Base-by-base conservation (phyloP, 192 early-diverging fungal genomes). In the Dispira parvispora region DNA sequence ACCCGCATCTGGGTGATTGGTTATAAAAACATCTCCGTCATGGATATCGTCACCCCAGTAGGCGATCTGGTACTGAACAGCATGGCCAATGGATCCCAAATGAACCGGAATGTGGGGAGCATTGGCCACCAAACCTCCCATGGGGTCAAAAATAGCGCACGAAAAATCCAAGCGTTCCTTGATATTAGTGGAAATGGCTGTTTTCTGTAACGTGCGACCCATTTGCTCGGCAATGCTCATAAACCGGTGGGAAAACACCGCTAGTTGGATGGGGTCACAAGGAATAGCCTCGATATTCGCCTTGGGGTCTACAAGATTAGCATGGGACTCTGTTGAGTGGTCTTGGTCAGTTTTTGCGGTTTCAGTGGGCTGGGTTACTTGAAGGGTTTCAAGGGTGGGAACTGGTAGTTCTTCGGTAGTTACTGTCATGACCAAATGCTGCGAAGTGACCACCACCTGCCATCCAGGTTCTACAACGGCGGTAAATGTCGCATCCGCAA, bases 201-300 rank as follows among this genome's bases (percentile, higher is more conserved):
- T 98, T 71, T 95, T 90, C 70, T 96, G 89, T 11, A 96, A 71
- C 25, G 94, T 91, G 25, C 85, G 75, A 18, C 94, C 94, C 94
- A 96, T 96, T 72, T 96, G 94, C 69, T 96, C 94, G 10, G 93
- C 96, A 70, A 98, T 96, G 58, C 78, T 81, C 96, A 98, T 98
- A 66, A 98, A 98, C 14, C 96, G 82, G 74, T 98, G 92, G 1
- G 86, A 84, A 72, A 98, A 93, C 18, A 98, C 86, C 1, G 88
- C 82, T 2, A 98, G 75, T 71, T 86, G 83, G 58, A 98, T 95
- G 23, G 92, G 91, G 62, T 98, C 96, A 62, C 1, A 75, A 67
- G 46, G 71, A 68, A 26, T 11, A 53, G 58, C 56, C 47, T 73
- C 64, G 20, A 61, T 69, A 45, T 72, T 68, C 2, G 47, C 47